Evolutionary conservation across 2,329 filamentous ascomycete genomes (phyloP).

Genomic region (Ceratocystis papillata): DNA sequence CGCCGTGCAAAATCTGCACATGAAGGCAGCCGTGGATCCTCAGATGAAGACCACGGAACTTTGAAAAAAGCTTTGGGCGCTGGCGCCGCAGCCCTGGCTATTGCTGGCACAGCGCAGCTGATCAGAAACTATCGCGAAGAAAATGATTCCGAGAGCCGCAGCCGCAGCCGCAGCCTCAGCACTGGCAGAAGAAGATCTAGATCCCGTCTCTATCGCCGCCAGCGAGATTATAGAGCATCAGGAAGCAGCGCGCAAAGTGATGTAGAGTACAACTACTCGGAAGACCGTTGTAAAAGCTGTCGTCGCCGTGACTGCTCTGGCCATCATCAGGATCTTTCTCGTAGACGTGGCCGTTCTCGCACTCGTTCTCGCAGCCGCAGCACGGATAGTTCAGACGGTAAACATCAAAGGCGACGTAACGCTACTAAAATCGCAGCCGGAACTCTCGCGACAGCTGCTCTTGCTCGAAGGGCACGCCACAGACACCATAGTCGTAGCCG

Average conservation of each 20-base stretch:
- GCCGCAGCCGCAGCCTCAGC: constrained; percentile 48
- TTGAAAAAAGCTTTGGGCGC: constrained; percentile 53
- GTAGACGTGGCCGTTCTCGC: neutral
- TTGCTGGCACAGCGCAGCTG: constrained; percentile 55
- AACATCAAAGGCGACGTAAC: constrained; percentile 30
- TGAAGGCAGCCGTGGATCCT: constrained; percentile 9
- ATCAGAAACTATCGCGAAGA: constrained; percentile 50
- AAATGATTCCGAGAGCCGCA: constrained; percentile 42
- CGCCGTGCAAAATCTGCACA: constrained; percentile 52
- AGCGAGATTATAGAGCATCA: neutral
- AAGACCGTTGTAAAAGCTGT: neutral
- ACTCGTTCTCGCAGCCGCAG: constrained; percentile 32
- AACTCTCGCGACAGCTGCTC: constrained; percentile 36
- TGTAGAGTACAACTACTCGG: neutral
- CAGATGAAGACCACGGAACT: constrained; percentile 39
- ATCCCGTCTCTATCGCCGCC: neutral
- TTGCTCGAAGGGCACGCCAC: constrained; percentile 36
- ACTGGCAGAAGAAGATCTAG: constrained; percentile 31
- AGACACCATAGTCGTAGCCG: constrained; percentile 37
- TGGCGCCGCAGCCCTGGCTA: constrained; percentile 52
- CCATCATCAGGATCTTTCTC: neutral
- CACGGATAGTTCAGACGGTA: neutral
- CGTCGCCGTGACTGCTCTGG: neutral
- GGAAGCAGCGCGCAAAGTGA: neutral
- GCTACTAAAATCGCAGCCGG: constrained; percentile 47